phyloP scores from a whole-genome alignment of 106 monocot species.

The Dendrobium chrysotoxum region DNA sequence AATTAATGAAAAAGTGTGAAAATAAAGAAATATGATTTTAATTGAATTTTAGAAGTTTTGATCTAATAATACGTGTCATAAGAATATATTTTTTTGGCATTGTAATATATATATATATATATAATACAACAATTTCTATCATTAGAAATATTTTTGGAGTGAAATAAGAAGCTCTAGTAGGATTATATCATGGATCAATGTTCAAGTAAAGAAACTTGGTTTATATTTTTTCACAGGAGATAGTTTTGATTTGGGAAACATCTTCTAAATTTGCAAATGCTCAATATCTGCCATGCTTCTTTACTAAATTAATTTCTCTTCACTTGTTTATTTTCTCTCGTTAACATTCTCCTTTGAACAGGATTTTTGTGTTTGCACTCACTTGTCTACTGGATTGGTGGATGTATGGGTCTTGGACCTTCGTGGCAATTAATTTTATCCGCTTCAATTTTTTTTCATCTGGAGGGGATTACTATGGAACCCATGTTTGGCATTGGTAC shows the following conservation, averaged over 20 bases:
- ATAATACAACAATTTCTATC: no score
- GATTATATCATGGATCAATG: no score
- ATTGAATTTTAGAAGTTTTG: no score
- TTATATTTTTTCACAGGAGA: neutral
- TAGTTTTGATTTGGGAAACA: neutral
- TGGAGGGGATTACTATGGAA: constrained; percentile 95
- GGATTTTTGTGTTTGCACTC: constrained; percentile 38
- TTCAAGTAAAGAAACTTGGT: no score
- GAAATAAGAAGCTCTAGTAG: no score
- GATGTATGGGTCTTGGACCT: constrained; percentile 76
- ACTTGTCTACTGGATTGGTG: constrained; percentile 56
- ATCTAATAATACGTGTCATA: no score
- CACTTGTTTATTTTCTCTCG: constrained; percentile 4
- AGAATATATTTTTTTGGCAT: no score
- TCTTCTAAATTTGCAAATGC: neutral
- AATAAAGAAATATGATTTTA: no score
- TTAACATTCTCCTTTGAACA: constrained; percentile 26
- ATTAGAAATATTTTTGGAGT: no score
- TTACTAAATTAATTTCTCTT: neutral
- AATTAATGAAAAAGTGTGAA: no score
- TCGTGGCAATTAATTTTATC: constrained; percentile 94
- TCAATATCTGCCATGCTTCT: neutral
- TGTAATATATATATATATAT: no score
- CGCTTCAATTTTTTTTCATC: constrained; percentile 95
- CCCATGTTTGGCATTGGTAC: constrained; percentile 95